Evolutionary conservation across 2,329 filamentous ascomycete genomes (phyloP), one percentile per base, ranked within the genome.

Genomic region (Aspergillus glaucus): DNA sequence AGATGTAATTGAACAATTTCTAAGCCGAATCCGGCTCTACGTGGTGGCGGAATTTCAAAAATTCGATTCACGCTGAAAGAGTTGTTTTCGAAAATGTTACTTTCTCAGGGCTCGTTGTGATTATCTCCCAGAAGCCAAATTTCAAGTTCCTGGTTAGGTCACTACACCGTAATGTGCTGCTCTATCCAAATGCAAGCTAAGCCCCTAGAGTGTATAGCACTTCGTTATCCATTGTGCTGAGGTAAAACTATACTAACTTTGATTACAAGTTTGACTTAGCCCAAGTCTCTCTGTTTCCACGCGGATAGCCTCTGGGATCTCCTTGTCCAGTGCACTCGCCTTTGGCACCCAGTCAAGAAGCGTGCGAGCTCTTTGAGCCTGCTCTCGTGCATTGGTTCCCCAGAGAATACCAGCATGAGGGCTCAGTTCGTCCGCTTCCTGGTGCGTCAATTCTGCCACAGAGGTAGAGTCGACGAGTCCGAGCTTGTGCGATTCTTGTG

Each of bases 321-420:
- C 59, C 39, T 62, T 49, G 47, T 59, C 52, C 26, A 64, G 21
- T 2, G 52, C 50, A n/a, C 43, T 50, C 9, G 45, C 53, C 12
- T 39, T 44, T 14, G 61, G 62, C 6, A 49, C 45, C 63, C 63
- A 64, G 10, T 53, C 57, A 21, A 66, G 50, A 15, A 56, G 28
- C 37, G 50, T 40, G 2, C 51, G 40, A 19, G 62, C 57, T 41
- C 63, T 52, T 39, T 58, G 55, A 0, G 58, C 54, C 6, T 48
- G 43, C 17, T 56, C 50, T 12, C 49, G 45, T 2, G 62, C 64
- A 46, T 67, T 67, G 3, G 63, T 66, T 9, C 63, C 64, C 54
- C 55, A 63, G 14, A 66, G 40, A 2, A 65, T 52, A 12, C 58
- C 51, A 1, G 50, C 63, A 42, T 61, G 57, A 2, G 51, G 43